A percentile compares a stretch with the other conserved stretches of the same genome.
phyloP scores from a whole-genome alignment of 148 eudicot genomes.

The Camellia lanceoleosa region DNA sequence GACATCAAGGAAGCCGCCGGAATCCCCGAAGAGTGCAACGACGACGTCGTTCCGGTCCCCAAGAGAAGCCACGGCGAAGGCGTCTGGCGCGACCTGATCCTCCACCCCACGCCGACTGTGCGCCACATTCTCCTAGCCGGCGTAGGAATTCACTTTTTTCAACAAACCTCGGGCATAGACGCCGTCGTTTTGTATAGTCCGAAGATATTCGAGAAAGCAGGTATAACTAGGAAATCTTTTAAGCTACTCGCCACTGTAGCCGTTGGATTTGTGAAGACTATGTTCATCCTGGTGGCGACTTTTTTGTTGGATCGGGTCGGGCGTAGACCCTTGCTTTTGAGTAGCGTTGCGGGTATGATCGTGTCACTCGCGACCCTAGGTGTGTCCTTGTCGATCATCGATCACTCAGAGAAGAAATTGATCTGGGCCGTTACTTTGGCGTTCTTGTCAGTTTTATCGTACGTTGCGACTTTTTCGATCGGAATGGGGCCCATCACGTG shows the following conservation, averaged over 20 bases:
- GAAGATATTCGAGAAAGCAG: slow-evolving; percentile 56
- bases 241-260: slow-evolving; percentile 60
- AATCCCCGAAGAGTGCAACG: slow-evolving; percentile 56
- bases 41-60: slow-evolving; percentile 46
- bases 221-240: slow-evolving; percentile 37
- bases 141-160: slow-evolving; percentile 71
- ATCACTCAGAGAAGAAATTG: slow-evolving; percentile 25
- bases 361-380: slow-evolving; percentile 35
- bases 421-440: slow-evolving; percentile 20
- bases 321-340: slow-evolving; percentile 49
- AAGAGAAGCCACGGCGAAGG: slow-evolving; percentile 37
- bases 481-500: slow-evolving; percentile 78
- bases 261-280: slow-evolving; percentile 43
- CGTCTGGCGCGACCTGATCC: slow-evolving; percentile 59
- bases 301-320: slow-evolving; percentile 56
- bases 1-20: slow-evolving; percentile 75
- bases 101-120: slow-evolving; percentile 47
- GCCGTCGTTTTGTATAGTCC: slow-evolving; percentile 76
- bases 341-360: slow-evolving; percentile 65
- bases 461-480: slow-evolving; percentile 56
- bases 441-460: slow-evolving; percentile 35
- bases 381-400: slow-evolving; percentile 43
- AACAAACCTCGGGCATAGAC: slow-evolving; percentile 24
- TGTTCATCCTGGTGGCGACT: slow-evolving; percentile 42
- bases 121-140: slow-evolving; percentile 58